These are phyloP conservation scores for Vicia faba DNA, from an alignment of 306 rosid genomes.

Conservation along the genomic window DNA sequence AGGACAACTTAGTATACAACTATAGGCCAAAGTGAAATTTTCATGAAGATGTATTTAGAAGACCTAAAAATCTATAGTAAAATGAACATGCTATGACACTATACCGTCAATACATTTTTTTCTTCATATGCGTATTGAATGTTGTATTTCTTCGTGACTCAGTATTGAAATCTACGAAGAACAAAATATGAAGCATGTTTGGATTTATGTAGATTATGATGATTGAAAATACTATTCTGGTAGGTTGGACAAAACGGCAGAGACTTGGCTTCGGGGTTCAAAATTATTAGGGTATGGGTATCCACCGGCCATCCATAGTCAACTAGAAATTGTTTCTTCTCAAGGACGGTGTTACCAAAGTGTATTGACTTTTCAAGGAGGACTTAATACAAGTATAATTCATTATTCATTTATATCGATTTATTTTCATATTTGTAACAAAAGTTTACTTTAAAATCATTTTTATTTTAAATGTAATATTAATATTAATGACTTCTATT, in stretches of 20 bases:
- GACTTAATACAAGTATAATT: background rate
- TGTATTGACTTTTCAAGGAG: background rate
- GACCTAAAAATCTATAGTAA: no score
- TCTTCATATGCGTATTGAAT: background rate
- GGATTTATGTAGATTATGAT: background rate
- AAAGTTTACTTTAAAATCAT: no score
- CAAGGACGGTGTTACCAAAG: background rate
- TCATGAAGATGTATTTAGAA: no score
- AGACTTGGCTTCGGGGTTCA: background rate
- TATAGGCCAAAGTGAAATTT: no score
- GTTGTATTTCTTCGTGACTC: background rate
- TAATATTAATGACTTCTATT: no score
- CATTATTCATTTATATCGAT: background rate
- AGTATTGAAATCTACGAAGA: background rate
- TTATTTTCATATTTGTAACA: background rate
- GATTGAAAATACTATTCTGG: conserved; percentile 3
- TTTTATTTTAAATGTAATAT: background rate
- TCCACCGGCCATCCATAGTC: background rate
- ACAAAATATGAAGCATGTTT: background rate
- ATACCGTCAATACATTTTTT: no score
- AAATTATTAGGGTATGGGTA: background rate
- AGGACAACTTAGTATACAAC: no score
- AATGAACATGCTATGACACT: no score
- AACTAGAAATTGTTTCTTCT: background rate
- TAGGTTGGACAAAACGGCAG: background rate